Evolutionary conservation across 2,329 filamentous ascomycete genomes (phyloP).

Genomic region (Fusarium sp.): DNA sequence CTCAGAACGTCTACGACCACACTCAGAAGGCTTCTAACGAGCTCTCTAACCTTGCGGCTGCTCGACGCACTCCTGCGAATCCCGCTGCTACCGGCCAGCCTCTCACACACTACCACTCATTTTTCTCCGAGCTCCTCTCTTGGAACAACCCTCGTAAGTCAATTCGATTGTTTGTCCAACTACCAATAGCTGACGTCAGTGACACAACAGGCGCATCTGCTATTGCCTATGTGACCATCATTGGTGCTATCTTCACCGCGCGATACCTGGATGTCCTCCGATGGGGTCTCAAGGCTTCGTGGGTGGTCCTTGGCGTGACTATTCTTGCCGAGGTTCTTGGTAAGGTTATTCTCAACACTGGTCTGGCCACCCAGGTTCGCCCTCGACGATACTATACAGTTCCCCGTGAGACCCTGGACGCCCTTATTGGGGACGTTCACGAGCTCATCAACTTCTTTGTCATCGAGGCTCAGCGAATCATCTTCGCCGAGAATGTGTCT

Average conservation of each 20-base stretch:
- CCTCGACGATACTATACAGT: conserved; percentile 76
- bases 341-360: conserved; percentile 69
- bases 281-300: conserved; percentile 73
- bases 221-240: conserved; percentile 70
- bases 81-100: conserved; percentile 70
- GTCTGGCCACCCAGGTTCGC: conserved; percentile 72
- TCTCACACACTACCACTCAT: conserved; percentile 76
- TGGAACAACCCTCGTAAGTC: conserved; percentile 75
- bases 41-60: conserved; percentile 67
- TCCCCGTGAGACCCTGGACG: conserved; percentile 70
- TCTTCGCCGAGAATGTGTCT: conserved; percentile 74
- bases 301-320: conserved; percentile 69
- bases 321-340: conserved; percentile 70
- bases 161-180: background rate
- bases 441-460: conserved; percentile 79
- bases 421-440: conserved; percentile 70
- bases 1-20: conserved; percentile 68
- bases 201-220: conserved; percentile 66
- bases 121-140: conserved; percentile 75
- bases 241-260: conserved; percentile 70
- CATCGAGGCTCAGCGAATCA: conserved; percentile 74
- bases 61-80: conserved; percentile 64
- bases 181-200: conserved; percentile 27
- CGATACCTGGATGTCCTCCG: conserved; percentile 75
- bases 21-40: conserved; percentile 65